Base-by-base conservation (phyloP, 2,329 filamentous ascomycete genomes). In the Rutstroemia sp. region DNA sequence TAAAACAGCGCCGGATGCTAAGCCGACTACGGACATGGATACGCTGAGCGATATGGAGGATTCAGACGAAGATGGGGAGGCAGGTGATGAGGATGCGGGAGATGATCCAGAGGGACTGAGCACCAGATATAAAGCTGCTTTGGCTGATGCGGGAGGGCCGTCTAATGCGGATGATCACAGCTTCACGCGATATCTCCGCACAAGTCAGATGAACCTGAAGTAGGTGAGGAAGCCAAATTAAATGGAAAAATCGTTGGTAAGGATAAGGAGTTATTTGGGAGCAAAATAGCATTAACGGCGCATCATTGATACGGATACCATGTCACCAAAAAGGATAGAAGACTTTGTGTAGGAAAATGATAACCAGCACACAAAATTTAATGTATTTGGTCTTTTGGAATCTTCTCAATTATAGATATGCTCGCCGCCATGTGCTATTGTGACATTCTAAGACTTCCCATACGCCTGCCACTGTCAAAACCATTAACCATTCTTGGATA, bases 121-220 rank as follows among this genome's bases (percentile, higher is more conserved):
- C 67, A 76, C 82, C 50, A 78, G 90, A 61, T 97, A 96, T 69
- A 80, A 88, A 68, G 80, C 88, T 45, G 89, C 91, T 0, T 75
- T 95, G 65, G 76, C 78, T 39, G 80, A 83, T 12, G 80, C 81
- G 21, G 71, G 69, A 45, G 68, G 63, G 19, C 73, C 69, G 76
- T 48, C 56, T 46, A 62, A 53, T 41, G 57, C 58, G 45, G 67
- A 69, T 19, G 67, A 70, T 54, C 60, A 69, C 51, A 70, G 68
- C 57, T 70, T 70, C 50, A 62, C 68, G 21, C 61, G 67, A 54
- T 70, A 70, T 63, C 62, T 70, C 21, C 57, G 61, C 54, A 57
- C 67, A 48, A 69, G 66, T 63, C 68, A 67, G 57, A 66, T 69
- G 64, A 65, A 64, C 23, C 60, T 66, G 57, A 67, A 67, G 56